Evolutionary conservation across 1,284 basidiomycete species (phyloP), one percentile per base, ranked within the genome.

Genomic region (Kwoniella shivajii): DNA sequence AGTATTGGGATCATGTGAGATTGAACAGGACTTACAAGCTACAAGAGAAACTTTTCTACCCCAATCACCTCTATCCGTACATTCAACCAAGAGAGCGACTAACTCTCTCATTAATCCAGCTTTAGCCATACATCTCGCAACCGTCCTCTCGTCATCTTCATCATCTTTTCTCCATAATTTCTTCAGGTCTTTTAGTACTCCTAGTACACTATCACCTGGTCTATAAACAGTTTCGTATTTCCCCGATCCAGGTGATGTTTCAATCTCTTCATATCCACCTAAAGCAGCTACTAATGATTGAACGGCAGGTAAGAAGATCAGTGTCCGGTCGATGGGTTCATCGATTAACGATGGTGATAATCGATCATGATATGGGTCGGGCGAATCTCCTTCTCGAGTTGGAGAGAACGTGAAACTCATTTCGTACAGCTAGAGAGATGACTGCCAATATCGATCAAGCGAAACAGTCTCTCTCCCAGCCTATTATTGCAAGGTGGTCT

Each of bases 81-180:
- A 89, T 61, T 86, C 85, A 50, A 89, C 82, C 20, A 97, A 80
- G 54, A 97, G 88, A 14, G 89, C 88, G 11, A 96, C 80, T 38
- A 97, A 81, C 76, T 97, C 93, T 65, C 90, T 90, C 27, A 96
- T 83, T 33, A 95, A 83, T 20, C 89, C 85, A 20, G 88, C 86
- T 58, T 88, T 85, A 83, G 87, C 89, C 74, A 96, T 89, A 57
- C 96, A 89, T 47, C 92, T 85, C 5, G 93, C 92, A 6, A 96
- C 89, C 0, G 92, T 95, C 26, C 93, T 85, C 73, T 94, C 92
- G 72, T 96, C 93, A 74, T 97, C 93, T 0, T 86, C 87, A 71
- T 96, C 93, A 74, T 97, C 94, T 73, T 91, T 89, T 46, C 93
- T 80, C 93, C 93, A 97, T 45, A 92, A 84, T 67, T 88, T 90